Percentiles rank a stretch among this genome's conserved stretches.
These are phyloP conservation scores for Rhynchosporium agropyri DNA, from an alignment of 2,329 filamentous ascomycete species.

Conservation along the genomic window DNA sequence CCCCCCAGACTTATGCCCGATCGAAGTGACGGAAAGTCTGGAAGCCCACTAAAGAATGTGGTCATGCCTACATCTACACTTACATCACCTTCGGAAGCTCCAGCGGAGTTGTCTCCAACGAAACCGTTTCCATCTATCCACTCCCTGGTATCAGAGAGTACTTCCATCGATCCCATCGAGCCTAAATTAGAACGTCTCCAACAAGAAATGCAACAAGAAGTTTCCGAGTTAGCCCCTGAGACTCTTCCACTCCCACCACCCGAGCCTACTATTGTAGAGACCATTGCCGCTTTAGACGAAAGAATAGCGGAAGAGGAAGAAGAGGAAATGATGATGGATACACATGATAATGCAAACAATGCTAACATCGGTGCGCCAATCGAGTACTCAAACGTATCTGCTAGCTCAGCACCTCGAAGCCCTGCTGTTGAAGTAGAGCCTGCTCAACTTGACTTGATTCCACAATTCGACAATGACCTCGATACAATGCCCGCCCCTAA, in stretches of 20 bases:
- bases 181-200: conserved; percentile 20
- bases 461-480: background rate
- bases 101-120: conserved; percentile 13
- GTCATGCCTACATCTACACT: conserved; percentile 37
- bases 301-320: conserved; percentile 35
- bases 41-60: conserved; percentile 40
- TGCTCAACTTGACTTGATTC: background rate
- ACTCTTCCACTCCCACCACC: conserved; percentile 31
- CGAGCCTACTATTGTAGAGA: conserved; percentile 27
- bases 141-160: conserved; percentile 4
- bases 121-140: conserved; percentile 14
- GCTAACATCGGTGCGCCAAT: background rate
- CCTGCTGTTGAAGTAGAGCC: conserved; percentile 1
- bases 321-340: conserved; percentile 39
- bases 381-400: background rate
- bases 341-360: conserved; percentile 25
- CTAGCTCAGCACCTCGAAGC: background rate
- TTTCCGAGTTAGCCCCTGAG: conserved; percentile 21
- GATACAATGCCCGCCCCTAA: background rate
- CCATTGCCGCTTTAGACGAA: conserved; percentile 20
- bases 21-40: conserved; percentile 31
- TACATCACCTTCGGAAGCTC: conserved; percentile 35
- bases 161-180: background rate
- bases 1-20: conserved; percentile 26
- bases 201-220: conserved; percentile 31